Evolutionary conservation across 371 early-diverging fungal species (phyloP), one percentile per base, ranked within the genome.

Genomic region (Rhizomucor miehei): DNA sequence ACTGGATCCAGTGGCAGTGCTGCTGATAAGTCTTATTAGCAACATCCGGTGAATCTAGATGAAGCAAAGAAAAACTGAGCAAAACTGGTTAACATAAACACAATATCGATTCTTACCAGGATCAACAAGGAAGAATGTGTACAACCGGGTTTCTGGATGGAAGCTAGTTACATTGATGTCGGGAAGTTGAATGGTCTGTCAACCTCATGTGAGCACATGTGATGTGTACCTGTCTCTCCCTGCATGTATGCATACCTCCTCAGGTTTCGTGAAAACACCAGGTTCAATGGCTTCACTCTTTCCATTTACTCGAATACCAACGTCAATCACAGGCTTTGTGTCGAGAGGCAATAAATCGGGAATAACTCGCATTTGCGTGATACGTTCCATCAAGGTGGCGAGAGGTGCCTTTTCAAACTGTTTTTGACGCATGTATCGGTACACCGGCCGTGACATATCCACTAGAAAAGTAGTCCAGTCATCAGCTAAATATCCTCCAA

Each of bases 291-390:
- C 54, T 25, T 44, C 44, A 38, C 53, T 47, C 8, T 62, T 57
- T 10, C 63, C 67, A 23, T 57, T 54, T 29, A 73, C 69, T n/a
- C 71, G 62, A 46, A 87, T 48, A 43, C 69, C 63, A 36, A 87
- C 69, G 38, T 85, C 67, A 21, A 81, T 69, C 1, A 71, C 63
- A 13, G 85, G 84, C 3, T 65, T 51, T 21, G 75, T 60, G 40
- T 66, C 79, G 29, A 80, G 70, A 19, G 82, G 79, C 40, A 91
- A 64, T 39, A 90, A 48, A 66, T 91, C 92, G 5, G 92, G 92
- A 40, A 88, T 71, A 45, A 91, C 87, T 57, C 69, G 85, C 92
- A 91, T 91, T 67, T 89, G 90, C 21, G 83, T 76, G 47, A 87
- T 52, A 50, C 90, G 84, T 68, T 90, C 86, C 80, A 84, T 71